phyloP scores from a whole-genome alignment of 352 stramenopile species.

The Pythium rishiriense region DNA sequence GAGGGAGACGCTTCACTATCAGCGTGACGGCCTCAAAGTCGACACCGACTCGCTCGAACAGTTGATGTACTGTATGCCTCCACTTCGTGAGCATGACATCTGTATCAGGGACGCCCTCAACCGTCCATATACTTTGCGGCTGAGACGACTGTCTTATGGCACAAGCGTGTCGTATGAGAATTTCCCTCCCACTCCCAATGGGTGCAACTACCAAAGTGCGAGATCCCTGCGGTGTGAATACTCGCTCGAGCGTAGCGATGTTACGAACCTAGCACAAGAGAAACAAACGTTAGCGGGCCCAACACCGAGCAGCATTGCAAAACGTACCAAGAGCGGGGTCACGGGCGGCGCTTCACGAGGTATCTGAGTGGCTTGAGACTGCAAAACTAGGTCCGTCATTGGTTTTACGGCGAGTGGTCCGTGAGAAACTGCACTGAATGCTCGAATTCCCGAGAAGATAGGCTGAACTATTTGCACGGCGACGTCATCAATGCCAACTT shows the following conservation, averaged over 20 bases:
- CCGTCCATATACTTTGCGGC: conserved; percentile 26
- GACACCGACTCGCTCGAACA: conserved; percentile 59
- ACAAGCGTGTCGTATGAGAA: conserved; percentile 45
- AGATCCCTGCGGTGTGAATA: conserved; percentile 37
- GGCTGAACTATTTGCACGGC: conserved; percentile 24
- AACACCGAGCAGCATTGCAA: too few relatives aligned
- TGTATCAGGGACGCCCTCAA: conserved; percentile 34
- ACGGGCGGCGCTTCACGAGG: conserved; percentile 19
- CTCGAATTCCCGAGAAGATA: conserved; percentile 35
- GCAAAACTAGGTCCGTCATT: conserved; percentile 23
- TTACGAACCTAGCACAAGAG: conserved; percentile 29
- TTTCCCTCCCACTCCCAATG: conserved; percentile 33
- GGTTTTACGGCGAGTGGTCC: background rate
- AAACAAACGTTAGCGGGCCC: background rate
- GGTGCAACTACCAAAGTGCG: conserved; percentile 40
- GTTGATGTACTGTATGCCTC: conserved; percentile 39
- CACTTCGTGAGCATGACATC: conserved; percentile 34
- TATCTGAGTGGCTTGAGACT: conserved; percentile 18
- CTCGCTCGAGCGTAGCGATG: conserved; percentile 44
- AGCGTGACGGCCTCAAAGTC: conserved; percentile 58
- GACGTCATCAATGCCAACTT: conserved; percentile 24
- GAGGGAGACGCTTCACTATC: conserved; percentile 47
- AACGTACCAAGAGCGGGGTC: conserved; percentile 39
- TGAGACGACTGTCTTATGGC: conserved; percentile 19
- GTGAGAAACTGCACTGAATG: conserved; percentile 12